Base-by-base conservation (phyloP, 768 basidiomycete species). In the Phaeotremella skinneri region DNA sequence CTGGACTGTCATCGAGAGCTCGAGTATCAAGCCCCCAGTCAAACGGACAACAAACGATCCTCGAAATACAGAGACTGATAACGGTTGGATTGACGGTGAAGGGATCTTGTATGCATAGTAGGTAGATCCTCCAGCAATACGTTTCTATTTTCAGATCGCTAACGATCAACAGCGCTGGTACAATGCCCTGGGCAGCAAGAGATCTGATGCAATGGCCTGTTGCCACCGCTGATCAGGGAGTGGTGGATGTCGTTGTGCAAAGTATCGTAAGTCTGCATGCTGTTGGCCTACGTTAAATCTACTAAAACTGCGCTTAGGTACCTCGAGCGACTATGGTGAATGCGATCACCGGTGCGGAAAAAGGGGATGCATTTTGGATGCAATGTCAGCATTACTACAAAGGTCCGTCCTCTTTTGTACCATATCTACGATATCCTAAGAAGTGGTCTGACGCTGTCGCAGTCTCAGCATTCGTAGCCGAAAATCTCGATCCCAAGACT, bases 131-230 rank as follows among this genome's bases (percentile, higher is more conserved):
- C 45, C 42, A n/a, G n/a, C n/a, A n/a, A n/a, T n/a, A n/a, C n/a
- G n/a, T 26, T 26, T 26, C 37, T 30, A 16, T 34, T 5, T n/a
- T 30, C 29, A n/a, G 17, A 42, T 30, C 20, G n/a, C 34, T 43
- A 16, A 14, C 51, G 59, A 14, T 20, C 9, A 4, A 34, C 23
- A 70, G 69, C 57, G 68, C 69, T 39, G 72, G 69, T 11, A 52
- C 64, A 56, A 59, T 70, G 55, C 72, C 73, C 4, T 75, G 66
- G 63, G 66, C 68, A 0, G 63, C 67, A 2, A 55, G 70, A 58
- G 75, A 76, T 58, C 66, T 78, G 16, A 71, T 74, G 59, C 74
- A 76, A 50, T 78, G 74, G 67, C 77, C 77, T 1, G 72, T 75
- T 1, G 61, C 69, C 1, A 66, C 58, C 4, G 55, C 68, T n/a